A percentile compares a stretch with the other conserved stretches of the same genome.
phyloP scores from a whole-genome alignment of 345 rosid genomes.

The Iberis pinnata region DNA sequence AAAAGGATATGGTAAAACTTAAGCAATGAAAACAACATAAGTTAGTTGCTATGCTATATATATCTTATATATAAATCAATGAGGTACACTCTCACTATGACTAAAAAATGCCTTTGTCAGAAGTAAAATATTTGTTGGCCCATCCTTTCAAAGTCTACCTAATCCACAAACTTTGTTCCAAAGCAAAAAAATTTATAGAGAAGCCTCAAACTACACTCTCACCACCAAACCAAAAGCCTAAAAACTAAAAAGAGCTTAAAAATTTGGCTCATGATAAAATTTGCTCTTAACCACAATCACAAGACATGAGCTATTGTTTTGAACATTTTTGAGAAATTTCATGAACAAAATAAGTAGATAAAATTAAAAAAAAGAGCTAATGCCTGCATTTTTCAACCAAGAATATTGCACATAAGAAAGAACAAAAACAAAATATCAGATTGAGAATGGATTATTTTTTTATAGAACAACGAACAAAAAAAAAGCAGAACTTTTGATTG shows the following conservation, averaged over 20 bases:
- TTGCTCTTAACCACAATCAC: not conserved
- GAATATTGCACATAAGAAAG: slow-evolving; percentile 4
- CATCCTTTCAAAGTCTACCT: slow-evolving; percentile 27
- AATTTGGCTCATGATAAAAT: no score
- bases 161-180: slow-evolving; percentile 28
- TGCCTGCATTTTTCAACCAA: slow-evolving; percentile 8
- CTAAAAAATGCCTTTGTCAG: not conserved
- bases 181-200: slow-evolving; percentile 2
- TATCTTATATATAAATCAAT: no score
- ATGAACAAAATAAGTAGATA: not conserved
- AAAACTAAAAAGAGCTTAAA: no score
- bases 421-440: not conserved
- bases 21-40: no score
- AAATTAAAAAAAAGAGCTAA: not conserved
- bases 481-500: not conserved
- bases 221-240: slow-evolving; percentile 29
- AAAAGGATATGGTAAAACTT: no score
- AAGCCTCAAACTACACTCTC: not conserved
- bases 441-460: no score
- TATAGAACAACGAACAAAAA: not conserved
- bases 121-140: slow-evolving; percentile 30
- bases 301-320: slow-evolving; percentile 2
- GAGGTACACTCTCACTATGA: no score
- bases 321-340: not conserved
- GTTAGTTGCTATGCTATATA: no score